These are phyloP conservation scores for Prunus dulcis DNA, from an alignment of 306 rosid genomes.

Conservation along the genomic window DNA sequence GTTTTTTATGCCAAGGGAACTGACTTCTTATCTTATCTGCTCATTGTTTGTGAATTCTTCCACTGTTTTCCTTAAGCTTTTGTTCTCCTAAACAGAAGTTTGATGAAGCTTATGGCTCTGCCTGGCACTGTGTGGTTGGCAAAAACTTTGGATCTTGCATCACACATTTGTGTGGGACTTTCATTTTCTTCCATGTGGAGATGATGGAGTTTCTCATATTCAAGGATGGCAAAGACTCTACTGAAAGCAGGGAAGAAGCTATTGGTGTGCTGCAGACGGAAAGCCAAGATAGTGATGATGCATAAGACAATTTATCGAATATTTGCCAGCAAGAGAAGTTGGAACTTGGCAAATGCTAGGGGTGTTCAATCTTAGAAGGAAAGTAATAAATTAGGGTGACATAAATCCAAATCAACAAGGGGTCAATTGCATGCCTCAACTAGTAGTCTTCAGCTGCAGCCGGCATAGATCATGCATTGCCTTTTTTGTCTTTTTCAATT, in stretches of 20 bases:
- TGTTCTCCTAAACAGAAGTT: constrained; percentile 37
- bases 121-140: constrained; percentile 71
- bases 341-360: neutral
- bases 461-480: neutral
- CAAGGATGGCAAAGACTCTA: constrained; percentile 56
- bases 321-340: neutral
- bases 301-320: constrained; percentile 4
- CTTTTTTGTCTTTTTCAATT: neutral
- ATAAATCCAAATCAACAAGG: neutral
- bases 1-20: neutral
- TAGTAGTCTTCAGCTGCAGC: neutral
- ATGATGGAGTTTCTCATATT: constrained; percentile 71
- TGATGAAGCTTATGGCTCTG: constrained; percentile 64
- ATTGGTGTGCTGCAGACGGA: constrained; percentile 36
- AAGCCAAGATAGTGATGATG: constrained; percentile 15
- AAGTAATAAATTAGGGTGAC: neutral
- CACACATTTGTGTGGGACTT: constrained; percentile 56
- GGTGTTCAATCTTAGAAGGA: neutral
- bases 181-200: constrained; percentile 60
- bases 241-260: constrained; percentile 48
- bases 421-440: neutral
- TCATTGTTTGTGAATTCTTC: neutral
- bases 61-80: neutral
- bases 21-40: neutral
- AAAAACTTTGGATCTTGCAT: constrained; percentile 73